phyloP scores from a whole-genome alignment of 257 asterid genomes.

The Linaria vulgaris region DNA sequence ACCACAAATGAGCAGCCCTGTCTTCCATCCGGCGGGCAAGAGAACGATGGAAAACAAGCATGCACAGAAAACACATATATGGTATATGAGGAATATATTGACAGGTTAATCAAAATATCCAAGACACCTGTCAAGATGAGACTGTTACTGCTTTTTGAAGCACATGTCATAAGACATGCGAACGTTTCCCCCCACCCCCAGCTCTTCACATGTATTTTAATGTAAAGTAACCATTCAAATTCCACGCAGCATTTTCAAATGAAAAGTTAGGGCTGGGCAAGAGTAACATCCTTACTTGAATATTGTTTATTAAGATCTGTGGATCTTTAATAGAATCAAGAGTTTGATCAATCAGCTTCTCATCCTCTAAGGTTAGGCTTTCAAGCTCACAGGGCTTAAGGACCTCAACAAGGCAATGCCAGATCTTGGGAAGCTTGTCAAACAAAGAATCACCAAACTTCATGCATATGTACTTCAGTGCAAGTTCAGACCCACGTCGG shows the following conservation, averaged over 20 bases:
- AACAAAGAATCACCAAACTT: conserved; percentile 82
- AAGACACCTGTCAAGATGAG: not conserved
- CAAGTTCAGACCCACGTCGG: conserved; percentile 96
- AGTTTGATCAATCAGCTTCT: conserved; percentile 58
- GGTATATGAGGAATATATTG: too few species aligned
- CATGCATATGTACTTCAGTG: conserved; percentile 78
- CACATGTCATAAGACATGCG: conserved; percentile 1
- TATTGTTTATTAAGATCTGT: conserved; percentile 84
- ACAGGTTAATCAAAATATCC: too few species aligned
- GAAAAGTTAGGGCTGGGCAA: not conserved
- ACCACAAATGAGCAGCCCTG: not conserved
- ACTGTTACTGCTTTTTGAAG: not conserved
- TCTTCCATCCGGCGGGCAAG: conserved; percentile 17
- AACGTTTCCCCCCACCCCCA: too few species aligned
- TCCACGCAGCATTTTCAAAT: too few species aligned
- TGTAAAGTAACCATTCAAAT: too few species aligned
- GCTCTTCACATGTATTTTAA: not conserved
- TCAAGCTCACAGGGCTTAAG: conserved; percentile 76
- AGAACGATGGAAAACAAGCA: conserved; percentile 12
- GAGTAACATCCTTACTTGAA: conserved; percentile 58
- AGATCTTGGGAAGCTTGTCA: conserved; percentile 84
- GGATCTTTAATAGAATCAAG: conserved; percentile 71
- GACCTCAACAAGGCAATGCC: conserved; percentile 96
- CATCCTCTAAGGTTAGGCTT: conserved; percentile 60
- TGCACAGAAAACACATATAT: not conserved